Conservation (phyloP, 2,329 filamentous ascomycete species). For the Arthroderma sp. region DNA sequence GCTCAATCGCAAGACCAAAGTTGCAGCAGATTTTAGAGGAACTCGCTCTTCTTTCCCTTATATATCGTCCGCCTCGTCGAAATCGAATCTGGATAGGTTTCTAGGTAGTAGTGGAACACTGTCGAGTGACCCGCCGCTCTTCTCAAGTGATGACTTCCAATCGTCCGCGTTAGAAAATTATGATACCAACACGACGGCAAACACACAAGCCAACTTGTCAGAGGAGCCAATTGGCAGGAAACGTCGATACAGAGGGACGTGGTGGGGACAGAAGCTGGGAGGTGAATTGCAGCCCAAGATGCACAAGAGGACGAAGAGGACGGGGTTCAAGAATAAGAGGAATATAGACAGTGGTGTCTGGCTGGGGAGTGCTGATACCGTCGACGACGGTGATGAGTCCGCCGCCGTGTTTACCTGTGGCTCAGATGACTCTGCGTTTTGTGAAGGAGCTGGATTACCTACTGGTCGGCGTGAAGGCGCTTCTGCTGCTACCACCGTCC, state of each 20-base stretch:
- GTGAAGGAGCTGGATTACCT: not conserved
- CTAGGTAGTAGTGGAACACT: slow-evolving; percentile 14
- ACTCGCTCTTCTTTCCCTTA: slow-evolving; percentile 12
- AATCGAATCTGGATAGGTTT: not conserved
- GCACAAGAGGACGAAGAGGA: slow-evolving; percentile 30
- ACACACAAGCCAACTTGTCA: slow-evolving; percentile 10
- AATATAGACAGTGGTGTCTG: slow-evolving; percentile 38
- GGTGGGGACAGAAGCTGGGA: slow-evolving; percentile 32
- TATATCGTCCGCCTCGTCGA: slow-evolving; percentile 19
- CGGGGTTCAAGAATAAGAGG: slow-evolving; percentile 34
- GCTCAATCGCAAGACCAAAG: slow-evolving; percentile 6
- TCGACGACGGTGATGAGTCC: not conserved
- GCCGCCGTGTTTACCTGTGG: slow-evolving; percentile 3
- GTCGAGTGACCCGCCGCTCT: slow-evolving; percentile 36
- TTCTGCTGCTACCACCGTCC: not conserved
- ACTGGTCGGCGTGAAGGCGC: not conserved
- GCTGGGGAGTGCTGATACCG: slow-evolving; percentile 35
- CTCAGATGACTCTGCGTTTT: slow-evolving; percentile 6
- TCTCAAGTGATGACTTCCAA: slow-evolving; percentile 38
- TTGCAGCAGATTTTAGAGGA: not conserved
- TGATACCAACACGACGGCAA: slow-evolving; percentile 16
- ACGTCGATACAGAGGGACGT: slow-evolving; percentile 34
- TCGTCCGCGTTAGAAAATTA: slow-evolving; percentile 37
- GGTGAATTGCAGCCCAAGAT: not conserved
- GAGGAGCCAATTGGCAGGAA: slow-evolving; percentile 18